These are phyloP conservation scores for Emmonsia crescens DNA, from an alignment of 2,329 filamentous ascomycete genomes.

Conservation along the genomic window DNA sequence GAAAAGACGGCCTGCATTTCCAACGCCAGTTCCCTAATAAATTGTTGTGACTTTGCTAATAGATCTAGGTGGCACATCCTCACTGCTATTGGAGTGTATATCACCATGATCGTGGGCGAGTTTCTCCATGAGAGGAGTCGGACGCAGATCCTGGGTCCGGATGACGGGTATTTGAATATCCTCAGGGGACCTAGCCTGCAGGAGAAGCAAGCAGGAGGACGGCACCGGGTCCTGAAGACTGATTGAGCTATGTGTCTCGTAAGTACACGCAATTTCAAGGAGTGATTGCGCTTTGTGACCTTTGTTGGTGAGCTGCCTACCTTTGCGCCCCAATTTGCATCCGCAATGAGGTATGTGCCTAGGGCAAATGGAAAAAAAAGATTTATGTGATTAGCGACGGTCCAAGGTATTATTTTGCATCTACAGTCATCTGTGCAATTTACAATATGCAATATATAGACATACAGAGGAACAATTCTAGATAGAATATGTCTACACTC, in stretches of 20 bases:
- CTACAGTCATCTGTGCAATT: neutral
- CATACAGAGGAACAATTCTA: neutral
- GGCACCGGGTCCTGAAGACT: neutral
- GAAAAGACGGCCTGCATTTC: neutral
- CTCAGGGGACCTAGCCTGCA: conserved; percentile 3
- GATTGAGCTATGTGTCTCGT: neutral
- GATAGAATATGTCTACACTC: neutral
- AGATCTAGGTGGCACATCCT: conserved; percentile 13
- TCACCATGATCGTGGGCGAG: conserved; percentile 10
- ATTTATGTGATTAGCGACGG: neutral
- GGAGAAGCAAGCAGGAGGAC: neutral
- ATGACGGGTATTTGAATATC: conserved; percentile 2
- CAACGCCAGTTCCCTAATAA: neutral
- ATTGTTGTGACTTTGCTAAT: neutral
- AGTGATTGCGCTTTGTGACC: neutral
- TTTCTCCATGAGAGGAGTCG: conserved; percentile 8
- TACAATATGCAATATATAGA: neutral
- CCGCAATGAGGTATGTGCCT: too few relatives aligned
- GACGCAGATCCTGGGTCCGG: neutral
- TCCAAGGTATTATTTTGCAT: neutral
- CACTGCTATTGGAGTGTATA: conserved; percentile 10
- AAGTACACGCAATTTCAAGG: too few relatives aligned
- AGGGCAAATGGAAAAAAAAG: neutral
- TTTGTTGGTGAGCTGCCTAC: neutral
- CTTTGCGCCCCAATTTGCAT: too few relatives aligned